These are phyloP conservation scores for Suillus occidentalis DNA, from an alignment of 768 basidiomycete species.

Conservation along the genomic window DNA sequence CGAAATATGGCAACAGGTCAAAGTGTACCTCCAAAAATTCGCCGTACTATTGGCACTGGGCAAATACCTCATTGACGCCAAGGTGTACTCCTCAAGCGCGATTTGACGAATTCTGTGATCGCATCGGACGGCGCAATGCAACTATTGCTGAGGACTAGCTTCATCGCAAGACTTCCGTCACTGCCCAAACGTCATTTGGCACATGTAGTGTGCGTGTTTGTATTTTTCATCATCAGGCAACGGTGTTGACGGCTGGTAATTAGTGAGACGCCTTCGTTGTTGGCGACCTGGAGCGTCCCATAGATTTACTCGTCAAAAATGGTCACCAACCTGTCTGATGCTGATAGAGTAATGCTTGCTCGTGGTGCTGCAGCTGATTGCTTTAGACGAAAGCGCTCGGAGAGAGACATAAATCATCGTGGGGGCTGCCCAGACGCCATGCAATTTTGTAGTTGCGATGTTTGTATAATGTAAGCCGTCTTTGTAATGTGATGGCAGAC, in stretches of 20 bases:
- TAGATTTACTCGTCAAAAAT: not conserved
- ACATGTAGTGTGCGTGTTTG: constrained; percentile 24
- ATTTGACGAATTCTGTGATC: constrained; percentile 42
- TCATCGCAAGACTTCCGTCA: constrained; percentile 27
- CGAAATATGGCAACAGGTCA: constrained; percentile 3
- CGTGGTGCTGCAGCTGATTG: not conserved
- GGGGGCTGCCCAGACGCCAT: constrained; percentile 11
- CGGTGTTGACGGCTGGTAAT: constrained; percentile 3
- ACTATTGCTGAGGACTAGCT: constrained; percentile 27
- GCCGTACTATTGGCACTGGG: constrained; percentile 10
- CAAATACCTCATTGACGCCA: constrained; percentile 42
- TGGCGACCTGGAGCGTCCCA: not conserved
- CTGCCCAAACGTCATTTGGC: constrained; percentile 27
- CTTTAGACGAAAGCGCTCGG: not conserved
- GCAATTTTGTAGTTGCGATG: not conserved
- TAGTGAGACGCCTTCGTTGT: not conserved
- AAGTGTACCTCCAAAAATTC: constrained; percentile 4
- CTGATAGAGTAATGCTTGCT: constrained; percentile 5
- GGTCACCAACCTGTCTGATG: constrained; percentile 1
- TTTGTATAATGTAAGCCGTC: not conserved
- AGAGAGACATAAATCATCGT: constrained; percentile 3
- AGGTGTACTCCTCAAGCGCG: constrained; percentile 43
- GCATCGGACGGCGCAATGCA: constrained; percentile 36
- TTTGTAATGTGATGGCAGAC: not conserved
- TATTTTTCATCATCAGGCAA: not conserved